Percentiles rank a stretch among this genome's conserved stretches.
These are phyloP conservation scores for Wickerhamomyces rabaulensis DNA, from an alignment of 805 yeast genomes.

Conservation along the genomic window DNA sequence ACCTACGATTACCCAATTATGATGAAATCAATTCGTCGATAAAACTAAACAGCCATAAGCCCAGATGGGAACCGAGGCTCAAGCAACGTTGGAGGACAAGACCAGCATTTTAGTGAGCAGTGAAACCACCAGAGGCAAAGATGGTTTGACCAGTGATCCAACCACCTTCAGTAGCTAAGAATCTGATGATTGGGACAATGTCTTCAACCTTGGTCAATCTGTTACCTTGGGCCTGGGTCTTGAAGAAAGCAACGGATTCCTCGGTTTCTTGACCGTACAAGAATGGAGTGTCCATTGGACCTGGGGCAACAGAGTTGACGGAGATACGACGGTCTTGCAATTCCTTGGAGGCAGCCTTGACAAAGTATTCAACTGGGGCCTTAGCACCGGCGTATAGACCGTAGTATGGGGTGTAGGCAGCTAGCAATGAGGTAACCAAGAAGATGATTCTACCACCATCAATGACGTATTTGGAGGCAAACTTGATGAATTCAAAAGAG, in stretches of 20 bases:
- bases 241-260: constrained; percentile 48
- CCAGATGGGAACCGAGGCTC: not conserved
- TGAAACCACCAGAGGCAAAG: constrained; percentile 60
- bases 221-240: constrained; percentile 41
- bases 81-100: not conserved
- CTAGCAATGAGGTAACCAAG: constrained; percentile 58
- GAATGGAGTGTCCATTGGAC: constrained; percentile 66
- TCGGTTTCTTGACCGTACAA: constrained; percentile 55
- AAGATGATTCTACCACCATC: constrained; percentile 51
- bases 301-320: constrained; percentile 57
- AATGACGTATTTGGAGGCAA: constrained; percentile 45
- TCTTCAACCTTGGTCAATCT: constrained; percentile 55
- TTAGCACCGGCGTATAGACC: constrained; percentile 53
- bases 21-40: not conserved
- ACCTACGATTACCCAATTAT: too few species aligned
- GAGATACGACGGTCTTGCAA: constrained; percentile 39
- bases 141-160: constrained; percentile 72
- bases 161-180: constrained; percentile 57
- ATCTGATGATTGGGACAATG: constrained; percentile 57
- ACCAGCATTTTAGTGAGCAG: constrained; percentile 41
- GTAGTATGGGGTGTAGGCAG: constrained; percentile 56
- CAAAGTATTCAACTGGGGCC: constrained; percentile 48
- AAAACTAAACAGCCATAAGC: too few species aligned
- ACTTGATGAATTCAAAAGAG: constrained; percentile 57
- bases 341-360: constrained; percentile 52